Base-by-base conservation (phyloP, 805 yeast genomes). In the Saccharomycopsis microspora region DNA sequence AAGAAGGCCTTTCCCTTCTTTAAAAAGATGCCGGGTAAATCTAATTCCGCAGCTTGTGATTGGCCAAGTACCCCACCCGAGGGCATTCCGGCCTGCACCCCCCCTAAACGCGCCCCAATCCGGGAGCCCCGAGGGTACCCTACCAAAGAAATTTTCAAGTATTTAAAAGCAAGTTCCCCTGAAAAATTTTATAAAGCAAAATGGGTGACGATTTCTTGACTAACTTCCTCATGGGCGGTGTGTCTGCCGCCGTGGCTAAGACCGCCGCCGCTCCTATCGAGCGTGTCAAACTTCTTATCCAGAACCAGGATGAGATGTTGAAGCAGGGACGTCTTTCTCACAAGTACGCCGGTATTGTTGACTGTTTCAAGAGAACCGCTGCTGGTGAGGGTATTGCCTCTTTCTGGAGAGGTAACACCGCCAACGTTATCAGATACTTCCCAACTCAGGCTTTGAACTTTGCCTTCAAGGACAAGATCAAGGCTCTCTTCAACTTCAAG, bases 381-480 rank as follows among this genome's bases (percentile, higher is more conserved):
- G 83, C 85, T 61, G 86, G 83, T 60, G 97, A 88, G 77, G 97
- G 97, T 81, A 64, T 85, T 56, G 76, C 72, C 59, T 74, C 97
- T 56, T 87, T 88, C 90, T 88, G 97, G 97, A 84, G 96, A 84
- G 97, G 97, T 80, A 88, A 88, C 89, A 89, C 96, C 58, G 97
- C 97, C 65, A 88, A 88, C 75, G 97, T 88, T 69, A 82, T 88
- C 76, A 85, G 97, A 79, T 88, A 89, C 82, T 88, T 88, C 95
- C 97, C 97, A 72, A 89, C 97, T 70, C 97, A 88, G 76, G 97
- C 97, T 64, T 80, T 88, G 68, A 88, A 88, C 84, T 89, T 88
- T 65, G 97, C 97, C 65, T 89, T 88, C 90, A 89, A 88, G 79
- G 97, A 89, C 72, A 85, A 86, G 76, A 85, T 89, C 77, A 88